Conservation (phyloP, 2,329 filamentous ascomycete genomes). For the Endothia cerciana region DNA sequence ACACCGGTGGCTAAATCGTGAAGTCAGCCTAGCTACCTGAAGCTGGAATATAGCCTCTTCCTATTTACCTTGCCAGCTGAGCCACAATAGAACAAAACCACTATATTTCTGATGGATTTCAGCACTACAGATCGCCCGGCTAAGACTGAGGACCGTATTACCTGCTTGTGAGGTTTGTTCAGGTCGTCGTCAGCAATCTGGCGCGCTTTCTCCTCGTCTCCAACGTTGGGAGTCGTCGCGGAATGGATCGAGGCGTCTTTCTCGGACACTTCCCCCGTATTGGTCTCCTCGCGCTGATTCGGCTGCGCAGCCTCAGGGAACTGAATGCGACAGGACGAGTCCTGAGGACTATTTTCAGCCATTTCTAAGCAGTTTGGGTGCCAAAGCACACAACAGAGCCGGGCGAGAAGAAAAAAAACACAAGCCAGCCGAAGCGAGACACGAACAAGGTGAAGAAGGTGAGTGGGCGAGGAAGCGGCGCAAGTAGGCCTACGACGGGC, state of each 20-base stretch:
- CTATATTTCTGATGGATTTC: constrained; percentile 31
- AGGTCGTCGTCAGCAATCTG: constrained; percentile 15
- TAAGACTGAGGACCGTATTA: not conserved
- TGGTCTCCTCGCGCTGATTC: not conserved
- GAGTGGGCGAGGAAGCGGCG: not conserved
- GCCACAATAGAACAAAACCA: constrained; percentile 32
- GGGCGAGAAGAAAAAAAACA: not conserved
- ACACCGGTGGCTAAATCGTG: constrained; percentile 66
- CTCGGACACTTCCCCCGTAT: not conserved
- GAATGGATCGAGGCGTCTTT: not conserved
- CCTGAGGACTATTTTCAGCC: not conserved
- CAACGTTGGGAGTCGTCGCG: not conserved
- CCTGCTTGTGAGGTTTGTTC: constrained; percentile 11
- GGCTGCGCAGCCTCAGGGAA: not conserved
- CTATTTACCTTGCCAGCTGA: constrained; percentile 1
- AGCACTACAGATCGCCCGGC: not conserved
- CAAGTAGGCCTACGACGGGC: not conserved
- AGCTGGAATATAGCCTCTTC: not conserved
- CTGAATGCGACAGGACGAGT: not conserved
- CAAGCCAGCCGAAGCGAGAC: not conserved
- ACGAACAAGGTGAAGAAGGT: not conserved
- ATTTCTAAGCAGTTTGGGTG: not conserved
- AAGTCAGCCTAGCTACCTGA: constrained; percentile 21
- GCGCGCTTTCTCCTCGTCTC: constrained; percentile 17
- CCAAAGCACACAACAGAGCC: not conserved